phyloP scores from a whole-genome alignment of 768 basidiomycete species.

The Auricularia sp. region DNA sequence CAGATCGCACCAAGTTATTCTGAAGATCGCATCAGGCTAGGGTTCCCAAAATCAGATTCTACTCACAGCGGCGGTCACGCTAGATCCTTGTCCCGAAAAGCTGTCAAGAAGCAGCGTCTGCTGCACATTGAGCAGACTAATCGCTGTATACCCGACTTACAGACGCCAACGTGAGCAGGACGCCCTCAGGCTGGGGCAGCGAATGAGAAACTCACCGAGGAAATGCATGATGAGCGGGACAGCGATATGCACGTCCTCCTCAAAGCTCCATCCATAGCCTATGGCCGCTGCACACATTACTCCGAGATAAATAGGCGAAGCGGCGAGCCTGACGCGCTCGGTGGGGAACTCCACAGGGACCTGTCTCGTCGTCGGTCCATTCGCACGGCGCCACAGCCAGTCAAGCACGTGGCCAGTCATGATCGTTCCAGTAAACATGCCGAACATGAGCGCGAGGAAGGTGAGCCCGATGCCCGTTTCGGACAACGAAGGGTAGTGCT shows the following conservation, averaged over 20 bases:
- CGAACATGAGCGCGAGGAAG: constrained; percentile 69
- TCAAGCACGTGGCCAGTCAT: constrained; percentile 56
- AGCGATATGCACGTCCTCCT: constrained; percentile 12
- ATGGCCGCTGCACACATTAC: constrained; percentile 10
- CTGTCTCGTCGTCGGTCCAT: constrained; percentile 6
- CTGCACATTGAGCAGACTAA: constrained; percentile 42
- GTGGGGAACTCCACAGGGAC: constrained; percentile 14
- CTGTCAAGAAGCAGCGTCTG: constrained; percentile 63
- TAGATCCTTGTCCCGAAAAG: constrained; percentile 49
- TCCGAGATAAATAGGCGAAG: constrained; percentile 11
- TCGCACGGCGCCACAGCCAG: not conserved
- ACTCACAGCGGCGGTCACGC: constrained; percentile 64
- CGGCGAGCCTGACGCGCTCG: constrained; percentile 19
- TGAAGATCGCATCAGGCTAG: constrained; percentile 17
- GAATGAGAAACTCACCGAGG: constrained; percentile 8
- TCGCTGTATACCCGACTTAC: constrained; percentile 40
- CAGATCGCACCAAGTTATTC: constrained; percentile 66
- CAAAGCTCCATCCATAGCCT: constrained; percentile 20
- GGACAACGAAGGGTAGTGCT: constrained; percentile 47
- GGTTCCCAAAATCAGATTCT: not conserved
- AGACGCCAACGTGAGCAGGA: not conserved
- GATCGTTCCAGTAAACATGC: constrained; percentile 51
- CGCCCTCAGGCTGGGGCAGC: not conserved
- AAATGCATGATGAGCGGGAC: constrained; percentile 22
- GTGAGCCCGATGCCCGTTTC: constrained; percentile 66